Conservation (phyloP, 1,284 basidiomycete genomes). For the Athelia sp. region DNA sequence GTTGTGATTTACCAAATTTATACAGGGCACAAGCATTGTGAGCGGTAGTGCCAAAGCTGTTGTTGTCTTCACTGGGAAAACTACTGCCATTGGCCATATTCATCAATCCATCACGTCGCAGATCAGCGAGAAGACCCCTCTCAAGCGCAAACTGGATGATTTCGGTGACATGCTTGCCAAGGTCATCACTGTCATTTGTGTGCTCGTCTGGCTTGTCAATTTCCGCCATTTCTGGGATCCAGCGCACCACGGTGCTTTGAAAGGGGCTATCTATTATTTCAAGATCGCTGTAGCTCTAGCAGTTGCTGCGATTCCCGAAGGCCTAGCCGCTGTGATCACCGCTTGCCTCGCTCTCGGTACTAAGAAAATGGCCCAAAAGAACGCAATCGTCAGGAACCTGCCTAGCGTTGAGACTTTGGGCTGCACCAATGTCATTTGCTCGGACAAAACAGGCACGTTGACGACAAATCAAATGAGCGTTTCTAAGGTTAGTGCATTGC, state of each 20-base stretch:
- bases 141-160: conserved; percentile 94
- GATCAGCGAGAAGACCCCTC: conserved; percentile 88
- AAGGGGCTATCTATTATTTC: conserved; percentile 95
- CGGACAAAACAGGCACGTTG: conserved; percentile 94
- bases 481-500: conserved; percentile 54
- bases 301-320: conserved; percentile 95
- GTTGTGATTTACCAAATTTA: neutral
- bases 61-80: conserved; percentile 80
- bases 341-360: conserved; percentile 94
- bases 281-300: conserved; percentile 97
- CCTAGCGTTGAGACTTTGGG: conserved; percentile 97
- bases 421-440: conserved; percentile 95
- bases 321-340: conserved; percentile 92
- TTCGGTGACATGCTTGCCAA: conserved; percentile 95
- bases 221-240: conserved; percentile 92
- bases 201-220: conserved; percentile 95
- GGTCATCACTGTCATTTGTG: conserved; percentile 92
- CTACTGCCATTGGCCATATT: conserved; percentile 92
- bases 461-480: conserved; percentile 98
- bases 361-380: conserved; percentile 97
- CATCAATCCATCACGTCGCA: conserved; percentile 90
- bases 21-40: conserved; percentile 88
- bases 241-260: conserved; percentile 81
- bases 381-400: conserved; percentile 92
- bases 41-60: conserved; percentile 84